Base-by-base conservation (phyloP, 805 yeast species). In the Cyberlindnera meyerae region DNA sequence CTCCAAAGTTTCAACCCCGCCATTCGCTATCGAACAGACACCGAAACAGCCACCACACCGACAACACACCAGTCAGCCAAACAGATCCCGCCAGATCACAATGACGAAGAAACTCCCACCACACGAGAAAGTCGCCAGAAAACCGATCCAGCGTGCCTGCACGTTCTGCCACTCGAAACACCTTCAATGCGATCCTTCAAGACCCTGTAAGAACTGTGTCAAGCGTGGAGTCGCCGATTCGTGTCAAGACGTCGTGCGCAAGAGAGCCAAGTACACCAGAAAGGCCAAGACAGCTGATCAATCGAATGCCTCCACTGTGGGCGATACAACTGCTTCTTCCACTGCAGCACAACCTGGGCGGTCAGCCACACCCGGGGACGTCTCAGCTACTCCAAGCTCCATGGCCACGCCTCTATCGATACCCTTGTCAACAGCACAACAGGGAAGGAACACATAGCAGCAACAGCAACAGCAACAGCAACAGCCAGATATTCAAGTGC, bases 131-230 rank as follows among this genome's bases (percentile, higher is more conserved):
- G 62, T 61, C 28, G 62, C 58, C 26, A 58, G 90, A 30, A 75
- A 68, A 45, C 86, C 88, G 5, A 77, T 82, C 2, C 61, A 74
- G 8, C 68, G 81, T 31, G 93, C 90, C 2, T 82, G 93, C 51
- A 68, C 68, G 14, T 79, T 80, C 52, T 82, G 90, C 55, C 87
- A 82, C 52, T 60, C 68, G 18, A 82, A 82, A 45, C 93, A 82
- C 49, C 64, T 82, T 11, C 89, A 82, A 48, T 82, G 90, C 55
- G 83, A 82, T 43, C 61, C 71, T 39, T 47, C 54, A 13, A 61
- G 93, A 39, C 90, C 93, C 0, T 82, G 90, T 49, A 69, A 69
- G 45, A 82, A 82, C 53, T 82, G 93, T 58, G 49, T 67, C 15
- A 82, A 81, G 52, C 58, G 89, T 39, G 74, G 75, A 16, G 54